These are phyloP conservation scores for Xylaria sp. DNA, from an alignment of 2,329 filamentous ascomycete species.

Conservation along the genomic window DNA sequence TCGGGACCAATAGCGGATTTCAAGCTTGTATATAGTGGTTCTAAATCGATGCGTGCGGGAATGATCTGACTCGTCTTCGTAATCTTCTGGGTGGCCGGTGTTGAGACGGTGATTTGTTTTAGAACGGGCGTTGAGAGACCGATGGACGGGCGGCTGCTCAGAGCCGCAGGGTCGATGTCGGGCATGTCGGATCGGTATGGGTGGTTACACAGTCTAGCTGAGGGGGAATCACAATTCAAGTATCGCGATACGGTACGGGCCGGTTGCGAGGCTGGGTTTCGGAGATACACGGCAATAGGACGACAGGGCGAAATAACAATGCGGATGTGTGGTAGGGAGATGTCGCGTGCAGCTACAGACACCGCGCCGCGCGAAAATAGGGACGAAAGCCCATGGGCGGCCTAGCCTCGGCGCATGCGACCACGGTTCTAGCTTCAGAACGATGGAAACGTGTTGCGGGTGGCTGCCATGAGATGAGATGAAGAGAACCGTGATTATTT, in stretches of 20 bases:
- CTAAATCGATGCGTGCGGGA: constrained; percentile 73
- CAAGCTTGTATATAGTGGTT: constrained; percentile 70
- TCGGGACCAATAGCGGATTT: constrained; percentile 68
- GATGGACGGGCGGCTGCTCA: constrained; percentile 67
- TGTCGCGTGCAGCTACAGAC: constrained; percentile 43
- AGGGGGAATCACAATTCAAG: constrained; percentile 41
- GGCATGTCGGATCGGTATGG: constrained; percentile 61
- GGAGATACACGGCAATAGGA: neutral
- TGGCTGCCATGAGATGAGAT: constrained; percentile 42
- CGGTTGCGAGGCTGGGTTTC: constrained; percentile 36
- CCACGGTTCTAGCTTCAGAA: constrained; percentile 33
- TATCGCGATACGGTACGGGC: constrained; percentile 35
- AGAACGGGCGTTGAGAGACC: constrained; percentile 68
- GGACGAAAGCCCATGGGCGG: constrained; percentile 44
- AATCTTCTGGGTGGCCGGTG: constrained; percentile 60
- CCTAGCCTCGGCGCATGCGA: constrained; percentile 42
- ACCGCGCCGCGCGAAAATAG: constrained; percentile 45
- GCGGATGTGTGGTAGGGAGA: constrained; percentile 25
- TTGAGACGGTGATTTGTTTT: constrained; percentile 66
- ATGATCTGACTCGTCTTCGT: constrained; percentile 71
- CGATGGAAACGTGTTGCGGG: constrained; percentile 37
- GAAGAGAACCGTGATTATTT: constrained; percentile 32
- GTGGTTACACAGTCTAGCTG: constrained; percentile 37
- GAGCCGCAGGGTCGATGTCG: constrained; percentile 75
- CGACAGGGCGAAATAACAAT: neutral